A percentile compares a stretch with the other conserved stretches of the same genome.
Evolutionary conservation across 306 rosid genomes (phyloP).

Genomic region (Chamaecrista fasciculata): DNA sequence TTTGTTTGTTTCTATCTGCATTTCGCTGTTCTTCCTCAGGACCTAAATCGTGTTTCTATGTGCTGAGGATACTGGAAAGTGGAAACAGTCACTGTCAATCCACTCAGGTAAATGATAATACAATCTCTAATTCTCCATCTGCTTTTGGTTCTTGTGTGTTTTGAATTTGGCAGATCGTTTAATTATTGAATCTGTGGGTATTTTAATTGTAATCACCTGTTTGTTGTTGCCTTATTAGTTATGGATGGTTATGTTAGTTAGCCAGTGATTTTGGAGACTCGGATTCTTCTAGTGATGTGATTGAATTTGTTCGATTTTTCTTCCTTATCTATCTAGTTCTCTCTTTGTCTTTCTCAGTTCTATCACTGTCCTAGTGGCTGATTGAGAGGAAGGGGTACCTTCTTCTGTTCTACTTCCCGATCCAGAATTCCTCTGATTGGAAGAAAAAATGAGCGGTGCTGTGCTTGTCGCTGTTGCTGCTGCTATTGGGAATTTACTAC

Average conservation of each 20-base stretch:
- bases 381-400: neutral
- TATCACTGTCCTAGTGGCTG: neutral
- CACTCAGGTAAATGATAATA: conserved; percentile 9
- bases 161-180: conserved; percentile 3
- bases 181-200: neutral
- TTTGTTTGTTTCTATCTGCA: neutral
- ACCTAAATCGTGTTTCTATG: neutral
- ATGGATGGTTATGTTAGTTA: neutral
- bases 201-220: neutral
- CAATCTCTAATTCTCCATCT: neutral
- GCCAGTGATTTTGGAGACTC: neutral
- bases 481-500: conserved; percentile 75
- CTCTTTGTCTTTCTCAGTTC: neutral
- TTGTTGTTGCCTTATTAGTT: neutral
- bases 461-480: conserved; percentile 83
- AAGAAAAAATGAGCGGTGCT: conserved; percentile 67
- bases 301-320: neutral
- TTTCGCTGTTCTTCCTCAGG: neutral
- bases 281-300: no score
- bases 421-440: conserved; percentile 26
- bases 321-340: neutral
- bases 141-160: neutral
- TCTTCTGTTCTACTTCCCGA: conserved; percentile 17
- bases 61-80: neutral
- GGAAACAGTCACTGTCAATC: neutral